Evolutionary conservation across 768 basidiomycete genomes (phyloP), one percentile per base, ranked within the genome.

Genomic region (Amanita jacksonii): DNA sequence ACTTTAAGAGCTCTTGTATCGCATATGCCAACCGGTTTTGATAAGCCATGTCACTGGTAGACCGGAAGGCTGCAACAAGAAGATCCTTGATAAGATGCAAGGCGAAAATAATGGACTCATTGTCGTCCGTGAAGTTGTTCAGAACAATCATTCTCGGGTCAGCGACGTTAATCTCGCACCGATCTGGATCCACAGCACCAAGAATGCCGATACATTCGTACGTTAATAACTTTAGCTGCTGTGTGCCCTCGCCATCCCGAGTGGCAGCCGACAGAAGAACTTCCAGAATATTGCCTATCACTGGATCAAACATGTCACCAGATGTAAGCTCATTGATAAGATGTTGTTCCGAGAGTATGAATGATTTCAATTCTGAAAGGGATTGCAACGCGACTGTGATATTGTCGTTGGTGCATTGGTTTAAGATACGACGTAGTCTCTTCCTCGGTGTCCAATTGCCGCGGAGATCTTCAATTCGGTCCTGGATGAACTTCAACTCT

Each of bases 101-200:
- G 1, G 83, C 91, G 56, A 99, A 98, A 5, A 67, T 51, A 38
- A 79, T 64, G 0, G 86, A 74, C 60, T 97, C 93, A 10, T 66
- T 67, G 38, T 84, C 79, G 51, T 93, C 84, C 1, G 66, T 67
- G 57, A 91, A 96, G 57, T 97, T 92, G 54, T 72, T 76, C 48
- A 79, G 67, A 38, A 97, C 72, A 36, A 91, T 73, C 63, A 86
- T 82, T 34, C 73, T 71, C 2, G 74, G 61, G 49, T 84, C 80
- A 28, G 62, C 64, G 23, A 70, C 58, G 1, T 66, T 64, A 15
- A 89, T 68, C 50, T 88, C 83, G 54, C 85, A 85, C 38, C 96
- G 74, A 66, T 98, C 94, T 0, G 94, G 94, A 61, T 99, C 96
- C 13, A 93, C 73, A 2, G 96, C 96, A 5, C 96, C 96, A 9